phyloP scores from a whole-genome alignment of 2,329 filamentous ascomycete species.

The Hymenoscyphus occultus region DNA sequence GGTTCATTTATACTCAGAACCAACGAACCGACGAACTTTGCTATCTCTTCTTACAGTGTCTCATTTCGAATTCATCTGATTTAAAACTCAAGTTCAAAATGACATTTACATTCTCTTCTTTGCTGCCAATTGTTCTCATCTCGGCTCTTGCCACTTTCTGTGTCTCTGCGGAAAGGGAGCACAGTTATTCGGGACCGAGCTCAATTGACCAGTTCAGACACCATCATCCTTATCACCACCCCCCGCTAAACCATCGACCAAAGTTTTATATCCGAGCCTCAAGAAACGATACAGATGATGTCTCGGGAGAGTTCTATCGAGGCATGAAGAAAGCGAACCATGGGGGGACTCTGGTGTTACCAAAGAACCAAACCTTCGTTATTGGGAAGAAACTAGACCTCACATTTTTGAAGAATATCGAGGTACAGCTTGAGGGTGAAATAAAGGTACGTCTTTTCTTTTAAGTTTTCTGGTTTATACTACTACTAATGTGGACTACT shows the following conservation, averaged over 20 bases:
- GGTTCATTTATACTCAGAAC: too few relatives aligned
- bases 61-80: not conserved
- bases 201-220: conserved; percentile 37
- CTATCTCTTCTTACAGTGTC: too few relatives aligned
- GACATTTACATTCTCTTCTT: not conserved
- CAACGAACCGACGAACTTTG: too few relatives aligned
- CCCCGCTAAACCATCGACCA: conserved; percentile 35
- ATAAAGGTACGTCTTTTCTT: conserved; percentile 41
- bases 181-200: conserved; percentile 16
- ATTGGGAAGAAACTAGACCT: conserved; percentile 59
- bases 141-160: not conserved
- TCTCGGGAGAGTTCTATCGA: conserved; percentile 52
- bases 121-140: not conserved
- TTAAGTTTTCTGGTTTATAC: not conserved
- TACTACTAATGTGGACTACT: too few relatives aligned
- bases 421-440: conserved; percentile 58
- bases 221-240: conserved; percentile 39
- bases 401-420: conserved; percentile 58
- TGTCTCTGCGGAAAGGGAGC: not conserved
- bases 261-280: conserved; percentile 53
- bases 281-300: conserved; percentile 52
- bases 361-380: conserved; percentile 40
- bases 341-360: conserved; percentile 55
- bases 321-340: conserved; percentile 55
- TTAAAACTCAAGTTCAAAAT: not conserved